Evolutionary conservation across 2,329 filamentous ascomycete species (phyloP).

Genomic region (Orbilia blumenaviensis): DNA sequence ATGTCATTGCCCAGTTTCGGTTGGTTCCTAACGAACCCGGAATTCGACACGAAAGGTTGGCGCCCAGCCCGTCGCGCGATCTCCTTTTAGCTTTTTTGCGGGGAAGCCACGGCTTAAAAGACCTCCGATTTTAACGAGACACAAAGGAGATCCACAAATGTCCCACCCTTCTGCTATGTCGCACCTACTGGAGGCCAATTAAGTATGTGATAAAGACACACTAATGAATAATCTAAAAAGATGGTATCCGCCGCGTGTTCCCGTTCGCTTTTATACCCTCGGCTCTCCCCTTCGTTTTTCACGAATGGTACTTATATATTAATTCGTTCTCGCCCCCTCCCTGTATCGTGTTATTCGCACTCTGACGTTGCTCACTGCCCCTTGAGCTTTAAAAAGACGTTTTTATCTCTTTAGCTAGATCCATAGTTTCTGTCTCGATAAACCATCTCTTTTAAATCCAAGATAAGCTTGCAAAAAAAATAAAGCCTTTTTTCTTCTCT

Average conservation of each 20-base stretch:
- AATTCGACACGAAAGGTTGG: not conserved
- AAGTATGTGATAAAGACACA: not conserved
- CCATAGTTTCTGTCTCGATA: not conserved
- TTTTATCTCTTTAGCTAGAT: not conserved
- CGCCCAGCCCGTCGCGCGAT: not conserved
- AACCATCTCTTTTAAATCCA: not conserved
- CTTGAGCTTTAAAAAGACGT: not conserved
- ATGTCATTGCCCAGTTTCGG: not conserved
- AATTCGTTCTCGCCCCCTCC: too few relatives aligned
- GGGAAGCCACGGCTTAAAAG: conserved; percentile 22
- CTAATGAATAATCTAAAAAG: not conserved
- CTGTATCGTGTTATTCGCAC: not conserved
- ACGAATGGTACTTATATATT: not conserved
- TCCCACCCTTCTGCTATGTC: not conserved
- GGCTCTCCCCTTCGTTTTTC: not conserved
- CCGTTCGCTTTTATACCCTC: not conserved
- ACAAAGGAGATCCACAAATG: conserved; percentile 1
- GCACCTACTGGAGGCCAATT: not conserved
- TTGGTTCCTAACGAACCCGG: not conserved
- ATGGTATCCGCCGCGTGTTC: not conserved
- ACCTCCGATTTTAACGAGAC: not conserved
- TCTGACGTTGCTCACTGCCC: not conserved
- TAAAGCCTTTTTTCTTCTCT: not conserved
- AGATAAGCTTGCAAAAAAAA: not conserved
- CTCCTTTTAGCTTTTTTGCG: not conserved